phyloP scores from a whole-genome alignment of 768 basidiomycete genomes.

The Naematelia encephala region DNA sequence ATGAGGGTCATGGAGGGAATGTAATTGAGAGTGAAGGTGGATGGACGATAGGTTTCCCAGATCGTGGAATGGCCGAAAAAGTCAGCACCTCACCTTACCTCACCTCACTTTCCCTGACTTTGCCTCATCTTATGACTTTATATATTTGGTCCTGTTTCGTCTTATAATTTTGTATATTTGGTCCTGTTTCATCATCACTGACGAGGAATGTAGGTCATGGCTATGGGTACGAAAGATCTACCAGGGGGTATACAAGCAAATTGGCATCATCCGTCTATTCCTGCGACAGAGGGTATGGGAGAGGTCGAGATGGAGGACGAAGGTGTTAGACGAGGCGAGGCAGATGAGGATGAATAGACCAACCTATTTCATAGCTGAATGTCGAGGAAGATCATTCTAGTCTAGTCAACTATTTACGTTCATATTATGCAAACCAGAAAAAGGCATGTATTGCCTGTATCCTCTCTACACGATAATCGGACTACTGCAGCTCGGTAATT shows the following conservation, averaged over 20 bases:
- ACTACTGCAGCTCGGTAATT: not conserved
- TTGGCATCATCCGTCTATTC: slow-evolving; percentile 25
- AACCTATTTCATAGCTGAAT: too few species aligned
- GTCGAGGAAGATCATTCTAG: too few species aligned
- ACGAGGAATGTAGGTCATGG: too few species aligned
- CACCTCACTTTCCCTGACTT: not conserved
- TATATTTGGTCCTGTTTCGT: too few species aligned
- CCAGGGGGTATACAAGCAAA: slow-evolving; percentile 15
- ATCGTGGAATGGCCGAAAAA: slow-evolving; percentile 44
- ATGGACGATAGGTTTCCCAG: slow-evolving; percentile 31
- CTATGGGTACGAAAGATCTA: slow-evolving; percentile 33
- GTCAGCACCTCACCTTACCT: slow-evolving; percentile 15
- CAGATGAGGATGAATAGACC: slow-evolving; percentile 37
- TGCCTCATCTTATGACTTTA: not conserved
- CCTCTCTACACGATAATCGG: too few species aligned
- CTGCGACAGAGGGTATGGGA: slow-evolving; percentile 1
- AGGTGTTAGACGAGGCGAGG: slow-evolving; percentile 26
- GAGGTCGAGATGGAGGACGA: slow-evolving; percentile 36
- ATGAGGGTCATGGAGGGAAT: slow-evolving; percentile 59
- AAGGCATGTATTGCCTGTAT: too few species aligned
- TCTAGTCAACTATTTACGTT: too few species aligned
- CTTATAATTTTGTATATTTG: slow-evolving; percentile 1
- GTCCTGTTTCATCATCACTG: too few species aligned
- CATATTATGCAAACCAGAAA: too few species aligned
- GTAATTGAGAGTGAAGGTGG: slow-evolving; percentile 23